Conservation (phyloP, 208 protist genomes). For the Trypanosomatidae sp. region DNA sequence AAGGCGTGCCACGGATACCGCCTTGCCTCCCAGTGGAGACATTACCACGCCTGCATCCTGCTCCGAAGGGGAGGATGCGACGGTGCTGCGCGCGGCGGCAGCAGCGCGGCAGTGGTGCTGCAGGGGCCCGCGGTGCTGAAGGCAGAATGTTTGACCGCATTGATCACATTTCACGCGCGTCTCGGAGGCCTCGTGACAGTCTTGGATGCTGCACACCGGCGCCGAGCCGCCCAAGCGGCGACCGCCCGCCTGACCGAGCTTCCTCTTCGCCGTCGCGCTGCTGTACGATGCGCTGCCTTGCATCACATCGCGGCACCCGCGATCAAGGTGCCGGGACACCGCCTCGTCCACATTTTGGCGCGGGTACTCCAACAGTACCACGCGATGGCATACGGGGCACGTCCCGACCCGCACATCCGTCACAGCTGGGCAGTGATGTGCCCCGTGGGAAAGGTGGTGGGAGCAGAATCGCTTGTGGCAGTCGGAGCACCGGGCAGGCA, state of each 20-base stretch:
- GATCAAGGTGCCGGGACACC: constrained; percentile 77
- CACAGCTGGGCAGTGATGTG: constrained; percentile 56
- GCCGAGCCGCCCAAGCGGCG: constrained; percentile 20
- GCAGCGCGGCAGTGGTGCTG: constrained; percentile 49
- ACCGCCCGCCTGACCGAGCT: constrained; percentile 7
- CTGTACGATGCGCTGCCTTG: constrained; percentile 7
- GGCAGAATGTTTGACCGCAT: constrained; percentile 70
- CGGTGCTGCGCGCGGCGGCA: constrained; percentile 6
- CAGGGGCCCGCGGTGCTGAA: constrained; percentile 64
- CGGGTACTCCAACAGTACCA: constrained; percentile 58
- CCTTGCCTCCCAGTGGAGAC: constrained; percentile 11
- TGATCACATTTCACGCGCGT: constrained; percentile 57
- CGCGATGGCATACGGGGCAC: constrained; percentile 53
- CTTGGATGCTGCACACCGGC: constrained; percentile 41
- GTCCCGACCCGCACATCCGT: constrained; percentile 34
- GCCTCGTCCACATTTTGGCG: constrained; percentile 64
- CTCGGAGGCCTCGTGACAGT: constrained; percentile 41
- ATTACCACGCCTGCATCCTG: background rate
- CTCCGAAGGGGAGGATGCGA: constrained; percentile 4
- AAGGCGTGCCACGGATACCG: constrained; percentile 30
- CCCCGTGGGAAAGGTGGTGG: constrained; percentile 57
- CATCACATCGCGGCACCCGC: constrained; percentile 47
- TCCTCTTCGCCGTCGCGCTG: background rate
- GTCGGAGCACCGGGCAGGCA: constrained; percentile 64
- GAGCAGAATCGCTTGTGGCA: constrained; percentile 81